Evolutionary conservation across 2,329 filamentous ascomycete species (phyloP), one percentile per base, ranked within the genome.

Genomic region (Phaeosphaeria sp.): DNA sequence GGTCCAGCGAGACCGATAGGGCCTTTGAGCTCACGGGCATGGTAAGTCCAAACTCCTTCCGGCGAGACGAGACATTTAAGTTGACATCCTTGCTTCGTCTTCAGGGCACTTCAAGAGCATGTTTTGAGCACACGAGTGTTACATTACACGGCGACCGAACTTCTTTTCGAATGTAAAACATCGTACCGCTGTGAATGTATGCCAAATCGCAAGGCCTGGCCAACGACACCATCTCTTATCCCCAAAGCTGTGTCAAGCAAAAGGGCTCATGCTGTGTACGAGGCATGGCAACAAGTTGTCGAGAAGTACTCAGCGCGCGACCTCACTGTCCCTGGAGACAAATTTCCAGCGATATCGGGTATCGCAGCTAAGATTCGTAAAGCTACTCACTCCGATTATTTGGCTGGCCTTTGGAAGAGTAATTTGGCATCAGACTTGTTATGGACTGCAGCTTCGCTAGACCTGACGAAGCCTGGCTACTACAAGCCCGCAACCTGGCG

Each of bases 151-250:
- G 60, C 58, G 5, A 72, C 68, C 2, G 73, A 77, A 45, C 50
- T 77, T n/a, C 55, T 75, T 3, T 77, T 74, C 27, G 73, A 75
- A 52, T 76, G 74, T 54, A 73, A 65, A 42, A 71, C 68, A 5
- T 71, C 68, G 1, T 72, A 65, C 49, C 65, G 72, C 17, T 77
- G 74, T 58, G 74, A 76, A 39, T 75, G 74, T 44, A 58, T 64
- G 55, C 70, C 72, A 11, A 60, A 68, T 15, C 63, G 66, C 43
- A 74, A 68, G 52, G 42, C 59, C 5, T 69, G 63, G 24, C 60
- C 67, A 20, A 76, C 72, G 1, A 73, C 70, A 2, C 72, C 73
- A 4, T 62, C 71, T 24, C 55, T 77, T 1, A 74, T 76, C 9
- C 72, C 74, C 1, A 72, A 69, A 56, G 72, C 72, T 9, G 66